A percentile compares a stretch with the other conserved stretches of the same genome.
Evolutionary conservation across 176 grass and related monocot species (phyloP).

Genomic region (Oryza glaberrima): DNA sequence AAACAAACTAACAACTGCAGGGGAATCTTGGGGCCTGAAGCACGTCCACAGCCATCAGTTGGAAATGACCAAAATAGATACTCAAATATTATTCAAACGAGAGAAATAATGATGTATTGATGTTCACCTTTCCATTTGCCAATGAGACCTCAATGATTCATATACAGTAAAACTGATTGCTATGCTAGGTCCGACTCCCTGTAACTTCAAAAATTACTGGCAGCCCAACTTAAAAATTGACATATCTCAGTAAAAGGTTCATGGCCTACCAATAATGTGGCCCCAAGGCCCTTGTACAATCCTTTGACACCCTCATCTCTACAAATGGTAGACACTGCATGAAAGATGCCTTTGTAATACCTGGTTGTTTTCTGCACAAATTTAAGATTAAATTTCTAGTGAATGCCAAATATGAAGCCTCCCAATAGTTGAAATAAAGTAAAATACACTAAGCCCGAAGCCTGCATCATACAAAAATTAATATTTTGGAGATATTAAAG

Average conservation of each 20-base stretch:
- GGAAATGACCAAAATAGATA: background rate
- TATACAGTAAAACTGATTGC: constrained; percentile 98
- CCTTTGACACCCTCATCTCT: constrained; percentile 84
- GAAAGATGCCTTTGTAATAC: constrained; percentile 90
- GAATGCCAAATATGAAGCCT: constrained; percentile 6
- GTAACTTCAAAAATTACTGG: constrained; percentile 50
- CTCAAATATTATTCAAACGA: constrained; percentile 22
- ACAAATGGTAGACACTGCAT: constrained; percentile 83
- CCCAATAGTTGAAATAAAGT: background rate
- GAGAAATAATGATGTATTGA: constrained; percentile 34
- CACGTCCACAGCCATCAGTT: constrained; percentile 19
- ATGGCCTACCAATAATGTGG: constrained; percentile 79
- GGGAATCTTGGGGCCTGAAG: constrained; percentile 72
- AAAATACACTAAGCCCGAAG: constrained; percentile 7
- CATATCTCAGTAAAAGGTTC: constrained; percentile 38
- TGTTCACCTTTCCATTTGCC: constrained; percentile 81
- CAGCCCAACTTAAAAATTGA: constrained; percentile 31
- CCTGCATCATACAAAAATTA: background rate
- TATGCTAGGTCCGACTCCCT: constrained; percentile 95
- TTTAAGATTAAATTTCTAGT: constrained; percentile 11
- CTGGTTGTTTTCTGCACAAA: constrained; percentile 76
- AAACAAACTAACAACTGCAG: constrained; percentile 72
- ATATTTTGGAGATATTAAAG: background rate
- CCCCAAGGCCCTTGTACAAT: constrained; percentile 93
- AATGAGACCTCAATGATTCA: constrained; percentile 83